Base-by-base conservation (phyloP, 352 stramenopile species). In the Blastocystis sp. region DNA sequence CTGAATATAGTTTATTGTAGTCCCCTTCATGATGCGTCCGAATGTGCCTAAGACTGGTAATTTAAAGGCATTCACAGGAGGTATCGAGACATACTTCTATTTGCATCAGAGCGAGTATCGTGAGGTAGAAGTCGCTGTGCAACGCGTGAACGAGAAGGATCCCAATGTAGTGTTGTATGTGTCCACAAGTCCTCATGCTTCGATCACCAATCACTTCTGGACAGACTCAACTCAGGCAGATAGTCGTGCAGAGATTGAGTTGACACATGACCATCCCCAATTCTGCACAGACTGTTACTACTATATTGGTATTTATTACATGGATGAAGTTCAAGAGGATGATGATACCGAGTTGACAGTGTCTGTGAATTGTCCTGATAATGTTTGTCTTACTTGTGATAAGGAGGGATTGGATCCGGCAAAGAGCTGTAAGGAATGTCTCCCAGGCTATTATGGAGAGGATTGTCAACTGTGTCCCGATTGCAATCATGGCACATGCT, bases 401-500 rank as follows among this genome's bases (percentile, higher is more conserved):
- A 60, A 84, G 15, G n/a, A 37, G 35, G 94, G 94, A 6, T 95
- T 95, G 75, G 92, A 96, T 70, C 93, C 94, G 0, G 84, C 92
- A 19, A 94, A 92, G 22, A 91, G 93, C 1, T 96, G 94, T 69
- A 92, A 91, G 17, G 94, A 93, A 69, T 96, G 94, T 90, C 90
- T 96, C 22, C 93, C 94, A 1, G 91, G 91, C 0, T 95, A 92
- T 84, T 96, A 92, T 73, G 94, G 94, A 27, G 79, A 92, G 11
- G 93, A 92, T 57, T 96, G 94, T 89, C 89, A 92, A 35, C 91
- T 91, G n/a, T 96, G 94, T 73, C 91, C 92, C 0, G 90, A 94
- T 77, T 96, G 94, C 89, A 95, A 96, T 69, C 94, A 95, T 59
- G 94, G 94, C 78, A 94, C 94, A 60, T 96, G 94, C 79, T 93